Base-by-base conservation (phyloP, 2,329 filamentous ascomycete species). In the Hypomyces rosellus region DNA sequence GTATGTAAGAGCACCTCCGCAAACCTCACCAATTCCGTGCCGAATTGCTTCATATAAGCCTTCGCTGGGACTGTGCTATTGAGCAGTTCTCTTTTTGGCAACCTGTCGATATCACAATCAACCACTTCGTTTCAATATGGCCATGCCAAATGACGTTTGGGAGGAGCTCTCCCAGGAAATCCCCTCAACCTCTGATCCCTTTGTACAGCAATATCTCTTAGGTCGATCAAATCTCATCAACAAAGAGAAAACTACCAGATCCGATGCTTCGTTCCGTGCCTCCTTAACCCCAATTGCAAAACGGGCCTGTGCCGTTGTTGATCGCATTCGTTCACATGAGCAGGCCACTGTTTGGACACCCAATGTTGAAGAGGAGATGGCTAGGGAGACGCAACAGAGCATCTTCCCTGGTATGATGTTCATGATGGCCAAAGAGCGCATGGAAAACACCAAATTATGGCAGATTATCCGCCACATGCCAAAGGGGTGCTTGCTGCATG, bases 341-440 rank as follows among this genome's bases (percentile, higher is more conserved):
- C 81, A 84, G 61, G 73, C 77, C 47, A 84, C 81, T 3, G 73
- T 92, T 53, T 96, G 90, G 91, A 89, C 84, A 9, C 74, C 80
- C 33, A 78, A 81, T 42, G 80, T 86, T 45, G 86, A 92, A 60
- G 84, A 91, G 61, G 76, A 76, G 41, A 72, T 89, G 3, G 83
- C 85, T 3, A 77, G 80, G 55, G 71, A 81, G 50, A 72, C 69
- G n/a, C 66, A 82, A 59, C 77, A 81, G 54, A 81, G 82, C 57
- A 73, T 92, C 46, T 89, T 87, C 63, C 89, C 89, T 1, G 91
- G 91, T 11, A 95, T 96, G 86, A 93, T 95, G 87, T 96, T 96
- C 69, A 84, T 81, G 34, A 76, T 92, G 34, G 89, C 89, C 59
- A 92, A 90, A 67, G 80, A 84, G n/a, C 81, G 82, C 36, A 95